Evolutionary conservation across 192 early-diverging fungal species (phyloP), one percentile per base, ranked within the genome.

Genomic region (Podila horticola): DNA sequence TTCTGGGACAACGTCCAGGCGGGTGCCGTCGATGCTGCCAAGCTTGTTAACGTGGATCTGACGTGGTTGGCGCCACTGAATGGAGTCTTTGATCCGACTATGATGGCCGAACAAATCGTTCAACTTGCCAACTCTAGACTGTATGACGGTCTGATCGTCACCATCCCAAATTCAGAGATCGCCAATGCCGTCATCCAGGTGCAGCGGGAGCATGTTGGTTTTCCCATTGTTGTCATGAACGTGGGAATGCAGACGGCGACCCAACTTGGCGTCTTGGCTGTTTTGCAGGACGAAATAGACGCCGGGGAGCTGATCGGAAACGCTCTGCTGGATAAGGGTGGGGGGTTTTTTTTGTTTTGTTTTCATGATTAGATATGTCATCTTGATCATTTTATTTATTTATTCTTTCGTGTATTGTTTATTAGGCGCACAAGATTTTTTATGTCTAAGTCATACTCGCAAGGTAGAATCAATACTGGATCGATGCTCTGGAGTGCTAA

Each of bases 151-250:
- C 17, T 81, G 45, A 13, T 81, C 50, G 26, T 69, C 38, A 73
- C 77, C 12, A 81, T 81, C 1, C 77, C 77, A 10, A 73, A 69
- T 33, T 19, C 77, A 13, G 77, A 73, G 15, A 41, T 81, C 8
- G 77, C 77, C 4, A 57, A 31, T 26, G 62, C 77, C n/a, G 58
- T 81, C 8, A 69, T 72, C 6, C 66, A 69, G 2, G 66, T 69
- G 9, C 36, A 33, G 1, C 59, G 71, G 8, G 51, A 69, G 12
- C 61, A 67, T 33, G 55, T 26, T 15, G 71, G 62, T 17, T 15
- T 73, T 36, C 77, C 77, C 9, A 59, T 81, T 1, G 77, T 81
- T 1, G 71, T 81, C 31, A 51, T 69, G 55, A 81, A 81, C 52
- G 71, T 72, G 9, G 77, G 77, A 1, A 51, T 59, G n/a, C 66